Conservation (phyloP, 306 rosid genomes). For the Leucaena leucocephala region DNA sequence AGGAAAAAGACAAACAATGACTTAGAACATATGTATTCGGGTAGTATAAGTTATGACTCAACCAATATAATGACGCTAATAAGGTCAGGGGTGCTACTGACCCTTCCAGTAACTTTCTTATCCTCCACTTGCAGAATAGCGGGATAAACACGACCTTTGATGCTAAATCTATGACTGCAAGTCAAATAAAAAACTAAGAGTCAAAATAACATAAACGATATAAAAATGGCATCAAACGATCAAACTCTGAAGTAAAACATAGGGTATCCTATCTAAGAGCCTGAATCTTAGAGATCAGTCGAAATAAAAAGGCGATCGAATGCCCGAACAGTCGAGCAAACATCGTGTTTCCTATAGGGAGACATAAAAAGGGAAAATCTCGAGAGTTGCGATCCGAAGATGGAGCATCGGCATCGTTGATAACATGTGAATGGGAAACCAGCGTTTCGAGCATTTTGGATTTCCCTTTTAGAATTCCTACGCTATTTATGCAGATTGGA, state of each 20-base stretch:
- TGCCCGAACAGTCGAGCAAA: neutral
- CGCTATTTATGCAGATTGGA: neutral
- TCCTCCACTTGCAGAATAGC: conserved; percentile 75
- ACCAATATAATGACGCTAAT: neutral
- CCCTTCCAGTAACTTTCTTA: conserved; percentile 69
- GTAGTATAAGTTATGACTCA: neutral
- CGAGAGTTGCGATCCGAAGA: neutral
- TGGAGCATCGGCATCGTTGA: neutral
- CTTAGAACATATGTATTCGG: neutral
- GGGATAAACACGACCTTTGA: conserved; percentile 88
- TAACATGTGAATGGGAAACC: neutral
- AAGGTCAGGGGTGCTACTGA: conserved; percentile 6
- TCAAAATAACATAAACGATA: neutral
- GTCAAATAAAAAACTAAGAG: neutral
- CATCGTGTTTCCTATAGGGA: neutral
- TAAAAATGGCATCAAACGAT: neutral
- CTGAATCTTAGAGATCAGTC: neutral
- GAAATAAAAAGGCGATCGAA: neutral
- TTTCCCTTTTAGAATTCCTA: neutral
- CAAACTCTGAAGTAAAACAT: neutral
- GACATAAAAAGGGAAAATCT: neutral
- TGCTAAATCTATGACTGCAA: conserved; percentile 75
- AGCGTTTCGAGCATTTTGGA: neutral
- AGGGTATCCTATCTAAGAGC: neutral
- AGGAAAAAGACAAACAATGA: conserved; percentile 5